Evolutionary conservation across 129 eudicot genomes (phyloP).

Genomic region (Kitagawia praeruptora): DNA sequence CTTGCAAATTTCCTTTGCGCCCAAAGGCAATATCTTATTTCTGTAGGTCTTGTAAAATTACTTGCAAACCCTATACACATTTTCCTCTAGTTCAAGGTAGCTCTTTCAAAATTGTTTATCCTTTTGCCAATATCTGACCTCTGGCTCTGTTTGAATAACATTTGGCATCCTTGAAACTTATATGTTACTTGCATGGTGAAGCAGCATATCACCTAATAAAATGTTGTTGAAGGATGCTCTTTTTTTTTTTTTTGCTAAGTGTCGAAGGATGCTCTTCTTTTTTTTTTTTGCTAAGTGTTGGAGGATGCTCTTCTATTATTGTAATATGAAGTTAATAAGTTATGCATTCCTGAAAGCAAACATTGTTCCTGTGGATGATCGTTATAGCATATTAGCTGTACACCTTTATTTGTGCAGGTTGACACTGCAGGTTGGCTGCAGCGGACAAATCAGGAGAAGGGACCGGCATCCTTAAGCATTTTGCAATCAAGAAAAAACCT

Average conservation of each 20-base stretch:
- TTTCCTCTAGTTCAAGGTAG: neutral
- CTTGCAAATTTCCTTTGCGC: neutral
- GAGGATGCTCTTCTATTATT: neutral
- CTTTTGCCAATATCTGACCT: neutral
- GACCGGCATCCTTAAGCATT: conserved; percentile 84
- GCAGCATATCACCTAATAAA: neutral
- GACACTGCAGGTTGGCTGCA: conserved; percentile 99
- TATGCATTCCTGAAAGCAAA: neutral
- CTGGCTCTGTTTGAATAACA: neutral
- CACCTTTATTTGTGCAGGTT: conserved; percentile 41
- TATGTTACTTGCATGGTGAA: neutral
- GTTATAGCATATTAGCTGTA: neutral
- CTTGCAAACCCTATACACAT: no score
- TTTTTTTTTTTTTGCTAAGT: no score
- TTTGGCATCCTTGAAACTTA: neutral
- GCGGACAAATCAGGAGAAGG: conserved; percentile 76
- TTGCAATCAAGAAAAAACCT: conserved; percentile 86
- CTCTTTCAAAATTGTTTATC: neutral
- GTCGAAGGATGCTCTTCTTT: no score
- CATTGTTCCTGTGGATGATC: neutral
- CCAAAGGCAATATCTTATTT: neutral
- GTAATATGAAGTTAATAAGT: neutral
- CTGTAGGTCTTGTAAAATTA: neutral
- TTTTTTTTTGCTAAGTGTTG: no score
- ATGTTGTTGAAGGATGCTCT: neutral